These are phyloP conservation scores for Mortierella sp. DNA, from an alignment of 371 early-diverging fungal species.

Conservation along the genomic window DNA sequence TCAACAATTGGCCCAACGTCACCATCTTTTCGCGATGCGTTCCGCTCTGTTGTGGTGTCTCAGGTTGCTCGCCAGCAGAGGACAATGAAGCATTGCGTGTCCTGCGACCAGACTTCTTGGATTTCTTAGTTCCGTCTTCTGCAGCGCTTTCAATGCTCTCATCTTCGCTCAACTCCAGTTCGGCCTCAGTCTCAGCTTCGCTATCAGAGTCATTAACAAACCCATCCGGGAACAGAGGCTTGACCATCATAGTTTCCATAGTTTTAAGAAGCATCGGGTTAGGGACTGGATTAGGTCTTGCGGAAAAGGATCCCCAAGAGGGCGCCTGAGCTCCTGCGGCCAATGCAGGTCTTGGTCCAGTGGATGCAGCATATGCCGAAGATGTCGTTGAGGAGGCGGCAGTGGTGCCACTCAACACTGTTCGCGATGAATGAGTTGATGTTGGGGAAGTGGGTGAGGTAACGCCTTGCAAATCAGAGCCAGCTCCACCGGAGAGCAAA, in stretches of 20 bases:
- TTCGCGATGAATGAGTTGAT: slow-evolving; percentile 11
- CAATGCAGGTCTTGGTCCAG: slow-evolving; percentile 3
- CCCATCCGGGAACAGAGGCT: slow-evolving; percentile 71
- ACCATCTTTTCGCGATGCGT: slow-evolving; percentile 64
- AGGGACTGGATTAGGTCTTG: slow-evolving; percentile 11
- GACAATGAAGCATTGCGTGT: slow-evolving; percentile 20
- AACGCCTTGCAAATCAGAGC: slow-evolving; percentile 12
- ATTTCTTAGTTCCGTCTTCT: slow-evolving; percentile 61
- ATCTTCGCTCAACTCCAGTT: slow-evolving; percentile 65
- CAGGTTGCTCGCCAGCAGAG: slow-evolving; percentile 3
- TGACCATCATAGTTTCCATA: slow-evolving; percentile 62
- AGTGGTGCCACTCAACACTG: neutral
- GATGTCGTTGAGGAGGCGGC: slow-evolving; percentile 11
- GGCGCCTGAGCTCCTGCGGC: slow-evolving; percentile 14
- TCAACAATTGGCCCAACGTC: slow-evolving; percentile 75
- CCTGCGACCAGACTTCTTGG: slow-evolving; percentile 23
- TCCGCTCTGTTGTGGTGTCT: slow-evolving; percentile 5
- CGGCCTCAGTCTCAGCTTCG: slow-evolving; percentile 61
- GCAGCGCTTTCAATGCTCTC: slow-evolving; percentile 61
- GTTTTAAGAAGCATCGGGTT: slow-evolving; percentile 32
- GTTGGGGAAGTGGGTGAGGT: slow-evolving; percentile 15
- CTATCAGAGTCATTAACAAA: slow-evolving; percentile 68
- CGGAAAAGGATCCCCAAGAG: slow-evolving; percentile 26
- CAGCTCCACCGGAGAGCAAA: slow-evolving; percentile 1
- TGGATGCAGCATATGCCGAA: slow-evolving; percentile 10